Evolutionary conservation across 2,329 filamentous ascomycete species (phyloP), one percentile per base, ranked within the genome.

Genomic region (Venturia aucupariae): DNA sequence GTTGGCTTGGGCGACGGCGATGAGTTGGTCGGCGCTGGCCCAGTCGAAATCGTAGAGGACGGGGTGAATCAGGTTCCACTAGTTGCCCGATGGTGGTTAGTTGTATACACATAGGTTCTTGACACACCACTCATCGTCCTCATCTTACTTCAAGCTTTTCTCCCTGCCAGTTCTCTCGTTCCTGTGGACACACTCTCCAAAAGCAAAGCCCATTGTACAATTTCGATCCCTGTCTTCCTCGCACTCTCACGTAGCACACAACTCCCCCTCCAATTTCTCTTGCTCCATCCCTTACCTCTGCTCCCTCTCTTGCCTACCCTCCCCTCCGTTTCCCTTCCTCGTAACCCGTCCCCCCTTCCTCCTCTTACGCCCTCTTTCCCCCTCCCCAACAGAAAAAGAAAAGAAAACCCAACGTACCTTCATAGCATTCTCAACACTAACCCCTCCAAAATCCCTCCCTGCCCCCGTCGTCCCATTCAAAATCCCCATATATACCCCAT

Each of bases 1-100:
- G 73, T 88, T 86, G 61, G 72, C 67, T 1, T 71, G 71, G 11
- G 85, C 86, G 73, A 79, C 88, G 73, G 84, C 73, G 66, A 87
- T 83, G 13, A 87, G 78, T 70, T 80, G 79, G 72, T 88, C 86
- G 15, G 83, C 80, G n/a, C 74, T 75, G 22, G 70, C 72, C 69
- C 85, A 86, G 67, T 76, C 84, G 79, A 85, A 89, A 1, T 68
- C 70, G 66, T 79, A 80, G 66, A 77, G 76, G 32, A 71, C 71
- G 64, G 71, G 70, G 72, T 87, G 77, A n/a, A 78, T 78, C 41
- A 81, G 75, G 68, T 87, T 83, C 86, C 86, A 89, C 63, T 64
- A 24, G 13, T 24, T 27, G 15, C 10, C 11, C 22, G 10, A 4
- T 13, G 10, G 8, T 6, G 8, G 46, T 42, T 10, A 51, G 27